Evolutionary conservation across 148 eudicot species (phyloP), one percentile per base, ranked within the genome.

Genomic region (Rhododendron molle): DNA sequence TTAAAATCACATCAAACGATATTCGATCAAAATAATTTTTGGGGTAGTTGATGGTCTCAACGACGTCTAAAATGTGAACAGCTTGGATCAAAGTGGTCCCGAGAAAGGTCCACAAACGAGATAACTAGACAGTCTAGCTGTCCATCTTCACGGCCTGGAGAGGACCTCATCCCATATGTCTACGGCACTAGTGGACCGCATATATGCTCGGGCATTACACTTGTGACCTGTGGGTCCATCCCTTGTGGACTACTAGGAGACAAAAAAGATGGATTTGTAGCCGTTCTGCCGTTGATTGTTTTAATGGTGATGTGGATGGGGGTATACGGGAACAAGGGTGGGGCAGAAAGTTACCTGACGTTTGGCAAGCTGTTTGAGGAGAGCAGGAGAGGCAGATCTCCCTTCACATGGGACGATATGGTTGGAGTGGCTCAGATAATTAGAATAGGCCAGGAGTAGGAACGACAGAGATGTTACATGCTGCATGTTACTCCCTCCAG

Each of bases 401-500:
- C 79, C 88, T 81, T 94, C 98, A 95, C 99, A 97, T 92, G 98
- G 94, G 90, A 97, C 98, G 76, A 83, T 88, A 38, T 92, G 96
- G 90, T 95, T 94, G 94, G 98, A 88, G 89, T 95, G 98, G 89
- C 98, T 94, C 12, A 97, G 92, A 86, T 97, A 97, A 87, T 97
- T 95, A 43, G 98, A 94, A 88, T 97, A 97, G 21, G 95, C 98
- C 50, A 95, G 87, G 10, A 94, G 90, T 58, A 97, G 90, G 88
- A 97, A 97, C 0, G 99, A 97, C 34, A 95, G 86, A 67, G 98
- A 92, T 67, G 99, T 97, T 88, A 97, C 99, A 90, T 94, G 98
- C 88, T 97, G 99, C 99, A 97, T 97, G 95, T 97, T 97, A 90
- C 96, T 93, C 60, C 95, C 98, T 89, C 98, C 98, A 78, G 95